These are phyloP conservation scores for Rhododendron williamsianum DNA, from an alignment of 148 eudicot genomes.

Conservation along the genomic window DNA sequence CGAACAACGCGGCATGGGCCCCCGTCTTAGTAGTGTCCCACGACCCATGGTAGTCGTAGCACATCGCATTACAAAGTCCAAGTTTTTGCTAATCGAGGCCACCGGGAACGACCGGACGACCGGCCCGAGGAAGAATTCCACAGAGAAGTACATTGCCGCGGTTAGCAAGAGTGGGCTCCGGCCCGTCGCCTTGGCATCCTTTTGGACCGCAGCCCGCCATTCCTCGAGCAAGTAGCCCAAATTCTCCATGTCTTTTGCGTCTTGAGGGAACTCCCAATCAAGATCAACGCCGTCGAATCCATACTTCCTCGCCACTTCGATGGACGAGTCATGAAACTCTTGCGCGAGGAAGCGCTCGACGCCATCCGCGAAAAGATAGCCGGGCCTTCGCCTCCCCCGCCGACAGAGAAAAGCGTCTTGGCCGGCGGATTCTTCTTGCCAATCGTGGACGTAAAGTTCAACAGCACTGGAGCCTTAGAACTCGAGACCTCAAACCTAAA, in stretches of 20 bases:
- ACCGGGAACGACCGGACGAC: constrained; percentile 24
- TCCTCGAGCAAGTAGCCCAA: constrained; percentile 27
- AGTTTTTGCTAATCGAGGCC: constrained; percentile 24
- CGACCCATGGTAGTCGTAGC: constrained; percentile 43
- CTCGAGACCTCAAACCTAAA: constrained; percentile 26
- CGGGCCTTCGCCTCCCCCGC: constrained; percentile 27
- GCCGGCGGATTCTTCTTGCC: constrained; percentile 25
- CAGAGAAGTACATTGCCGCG: constrained; percentile 42
- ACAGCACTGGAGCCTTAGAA: constrained; percentile 20
- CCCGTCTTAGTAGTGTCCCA: constrained; percentile 38
- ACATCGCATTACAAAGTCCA: constrained; percentile 52
- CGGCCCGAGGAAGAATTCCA: constrained; percentile 12
- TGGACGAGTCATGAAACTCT: constrained; percentile 35
- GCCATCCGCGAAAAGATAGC: constrained; percentile 26
- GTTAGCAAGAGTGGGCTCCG: constrained; percentile 32
- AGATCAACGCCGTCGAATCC: constrained; percentile 47
- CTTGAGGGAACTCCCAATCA: constrained; percentile 48
- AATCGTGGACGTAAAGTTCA: constrained; percentile 37
- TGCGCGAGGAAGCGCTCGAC: constrained; percentile 8
- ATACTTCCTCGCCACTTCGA: constrained; percentile 37
- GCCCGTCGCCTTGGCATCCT: constrained; percentile 25
- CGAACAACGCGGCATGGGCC: constrained; percentile 34
- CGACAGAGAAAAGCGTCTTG: constrained; percentile 35
- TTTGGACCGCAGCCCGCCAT: constrained; percentile 36
- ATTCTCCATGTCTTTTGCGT: constrained; percentile 29